phyloP scores from a whole-genome alignment of 2,329 filamentous ascomycete genomes.

The Cladosporium sp. region DNA sequence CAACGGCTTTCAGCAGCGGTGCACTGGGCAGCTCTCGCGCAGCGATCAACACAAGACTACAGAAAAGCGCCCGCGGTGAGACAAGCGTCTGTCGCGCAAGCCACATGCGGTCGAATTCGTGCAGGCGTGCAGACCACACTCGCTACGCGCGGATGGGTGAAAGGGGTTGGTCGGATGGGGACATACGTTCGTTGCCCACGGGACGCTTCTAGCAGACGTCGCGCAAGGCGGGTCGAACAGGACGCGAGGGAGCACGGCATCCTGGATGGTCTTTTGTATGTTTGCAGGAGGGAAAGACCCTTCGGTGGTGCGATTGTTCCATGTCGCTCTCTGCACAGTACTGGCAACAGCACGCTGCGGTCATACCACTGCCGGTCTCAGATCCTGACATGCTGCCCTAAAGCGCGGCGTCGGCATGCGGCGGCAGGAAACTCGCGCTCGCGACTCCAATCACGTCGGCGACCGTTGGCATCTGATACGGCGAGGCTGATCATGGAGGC shows the following conservation, averaged over 20 bases:
- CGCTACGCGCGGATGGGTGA: background rate
- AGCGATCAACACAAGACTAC: background rate
- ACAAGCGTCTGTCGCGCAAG: slow-evolving; percentile 9
- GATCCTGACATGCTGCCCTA: no score
- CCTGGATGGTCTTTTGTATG: no score
- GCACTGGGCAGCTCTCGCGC: slow-evolving; percentile 1
- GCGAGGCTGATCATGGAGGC: background rate
- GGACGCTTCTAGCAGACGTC: background rate
- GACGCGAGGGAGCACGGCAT: no score
- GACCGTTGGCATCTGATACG: background rate
- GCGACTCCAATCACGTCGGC: background rate
- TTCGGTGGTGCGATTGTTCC: no score
- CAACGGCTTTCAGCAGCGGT: background rate
- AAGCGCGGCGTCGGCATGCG: no score
- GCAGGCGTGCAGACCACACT: slow-evolving; percentile 2
- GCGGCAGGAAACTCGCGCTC: background rate
- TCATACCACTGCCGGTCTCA: no score
- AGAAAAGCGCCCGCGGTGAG: slow-evolving; percentile 8
- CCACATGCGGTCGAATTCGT: slow-evolving; percentile 8
- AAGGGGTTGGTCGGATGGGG: slow-evolving; percentile 1
- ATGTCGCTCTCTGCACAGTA: no score
- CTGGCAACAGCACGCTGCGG: no score
- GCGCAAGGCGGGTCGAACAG: background rate
- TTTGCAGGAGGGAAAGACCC: no score
- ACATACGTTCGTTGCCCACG: background rate